Evolutionary conservation across 371 early-diverging fungal genomes (phyloP).

Genomic region (Paraphysoderma sedebokerense): DNA sequence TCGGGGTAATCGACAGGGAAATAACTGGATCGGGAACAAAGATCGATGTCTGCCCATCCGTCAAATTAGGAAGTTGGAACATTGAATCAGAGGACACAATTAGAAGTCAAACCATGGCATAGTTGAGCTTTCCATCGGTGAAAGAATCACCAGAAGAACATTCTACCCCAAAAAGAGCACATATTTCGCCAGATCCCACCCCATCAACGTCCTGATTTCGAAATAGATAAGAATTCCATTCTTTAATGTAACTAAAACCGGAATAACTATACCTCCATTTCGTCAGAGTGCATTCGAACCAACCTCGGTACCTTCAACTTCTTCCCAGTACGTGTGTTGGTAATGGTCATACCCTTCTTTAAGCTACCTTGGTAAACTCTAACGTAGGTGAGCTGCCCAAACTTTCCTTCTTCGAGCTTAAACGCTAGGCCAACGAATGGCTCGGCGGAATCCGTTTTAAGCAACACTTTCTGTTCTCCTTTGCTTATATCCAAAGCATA

Average conservation of each 20-base stretch:
- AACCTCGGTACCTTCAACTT: constrained; percentile 87
- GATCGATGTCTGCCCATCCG: constrained; percentile 54
- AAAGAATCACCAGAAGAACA: constrained; percentile 96
- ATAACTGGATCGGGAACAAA: constrained; percentile 95
- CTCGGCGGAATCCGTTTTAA: constrained; percentile 34
- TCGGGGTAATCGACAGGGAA: constrained; percentile 76
- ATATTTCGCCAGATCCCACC: constrained; percentile 91
- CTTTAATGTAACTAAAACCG: neutral
- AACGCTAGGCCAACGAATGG: constrained; percentile 84
- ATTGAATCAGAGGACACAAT: constrained; percentile 1
- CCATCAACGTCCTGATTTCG: constrained; percentile 66
- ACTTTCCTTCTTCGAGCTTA: constrained; percentile 87
- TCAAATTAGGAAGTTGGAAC: constrained; percentile 2
- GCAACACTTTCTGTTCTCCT: constrained; percentile 41
- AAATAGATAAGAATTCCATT: neutral
- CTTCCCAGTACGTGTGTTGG: constrained; percentile 82
- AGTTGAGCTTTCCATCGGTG: constrained; percentile 64
- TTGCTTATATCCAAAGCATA: constrained; percentile 50
- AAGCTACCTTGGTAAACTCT: constrained; percentile 91
- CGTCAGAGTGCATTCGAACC: constrained; percentile 95
- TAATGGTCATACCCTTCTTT: constrained; percentile 66
- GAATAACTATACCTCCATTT: constrained; percentile 56
- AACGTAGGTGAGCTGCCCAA: constrained; percentile 91
- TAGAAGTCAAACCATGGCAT: constrained; percentile 50
- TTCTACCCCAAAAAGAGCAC: constrained; percentile 95